Base-by-base conservation (phyloP, 768 basidiomycete genomes). In the Psilocybe tampanensis region DNA sequence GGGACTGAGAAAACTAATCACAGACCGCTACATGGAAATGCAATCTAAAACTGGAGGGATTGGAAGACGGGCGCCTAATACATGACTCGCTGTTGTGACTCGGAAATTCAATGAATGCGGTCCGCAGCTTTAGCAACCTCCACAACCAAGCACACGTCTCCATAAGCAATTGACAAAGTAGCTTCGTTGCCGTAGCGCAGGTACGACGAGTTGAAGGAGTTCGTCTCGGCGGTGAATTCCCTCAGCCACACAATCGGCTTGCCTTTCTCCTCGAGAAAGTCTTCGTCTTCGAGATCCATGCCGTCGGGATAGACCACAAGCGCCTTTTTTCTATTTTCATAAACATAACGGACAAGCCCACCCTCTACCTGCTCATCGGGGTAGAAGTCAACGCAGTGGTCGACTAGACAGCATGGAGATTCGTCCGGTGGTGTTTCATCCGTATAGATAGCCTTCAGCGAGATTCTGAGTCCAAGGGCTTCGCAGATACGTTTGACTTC, bases 171-270 rank as follows among this genome's bases (percentile, higher is more conserved):
- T 2, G 24, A 19, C n/a, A 45, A 0, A 0, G 7, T 19, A 1
- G 69, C 56, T 29, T 69, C 66, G 39, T 70, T 71, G 3, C 68
- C 68, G 55, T 69, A 68, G 1, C 53, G 42, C 6, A 66, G 17
- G 50, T 65, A 73, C 2, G 39, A 8, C 8, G 23, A 19, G 21
- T 24, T 3, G 41, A 54, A 59, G 1, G 4, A 5, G 21, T 59
- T 59, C 2, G 18, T 22, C 7, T 47, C 13, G 13, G 13, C 13
- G 13, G 13, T n/a, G 15, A 33, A 21, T 3, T 39, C 47, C 21
- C 34, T 59, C 2, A 59, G 43, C 47, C 52, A 59, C 3, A 50
- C 45, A 7, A 59, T 54, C 5, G 47, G 52, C 13, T 29, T 19
- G 7, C 8, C 41, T 3, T 44, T 18, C n/a, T 44, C 29, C 18